Conservation (phyloP, 164 flowering plant genomes). For the Nymphaea colorata region DNA sequence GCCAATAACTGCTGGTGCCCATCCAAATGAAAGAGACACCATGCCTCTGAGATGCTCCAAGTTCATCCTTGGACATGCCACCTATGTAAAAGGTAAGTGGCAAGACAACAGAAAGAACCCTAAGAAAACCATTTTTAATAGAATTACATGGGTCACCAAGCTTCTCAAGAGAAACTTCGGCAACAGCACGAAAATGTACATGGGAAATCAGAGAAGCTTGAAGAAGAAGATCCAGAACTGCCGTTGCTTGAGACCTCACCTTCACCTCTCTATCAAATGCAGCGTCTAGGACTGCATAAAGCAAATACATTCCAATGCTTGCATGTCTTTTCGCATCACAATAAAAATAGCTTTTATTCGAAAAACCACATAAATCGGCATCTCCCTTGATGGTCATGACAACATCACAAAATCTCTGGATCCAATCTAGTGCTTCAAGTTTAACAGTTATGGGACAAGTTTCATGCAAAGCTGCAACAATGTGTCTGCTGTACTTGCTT, state of each 20-base stretch:
- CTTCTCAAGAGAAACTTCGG: conserved; percentile 61
- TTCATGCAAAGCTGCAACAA: conserved; percentile 43
- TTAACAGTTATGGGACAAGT: conserved; percentile 66
- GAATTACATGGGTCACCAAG: conserved; percentile 74
- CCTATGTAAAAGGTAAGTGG: conserved; percentile 43
- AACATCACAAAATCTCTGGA: conserved; percentile 41
- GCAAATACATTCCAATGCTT: conserved; percentile 22
- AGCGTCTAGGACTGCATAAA: conserved; percentile 46
- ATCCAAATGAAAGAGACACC: conserved; percentile 12
- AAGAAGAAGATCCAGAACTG: conserved; percentile 52
- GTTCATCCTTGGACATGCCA: conserved; percentile 45
- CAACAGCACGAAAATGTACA: conserved; percentile 33
- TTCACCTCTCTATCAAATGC: conserved; percentile 76
- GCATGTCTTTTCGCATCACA: conserved; percentile 23
- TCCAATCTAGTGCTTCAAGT: conserved; percentile 64
- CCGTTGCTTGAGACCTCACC: conserved; percentile 56
- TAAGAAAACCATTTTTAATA: conserved; percentile 42
- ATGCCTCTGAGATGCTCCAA: conserved; percentile 16
- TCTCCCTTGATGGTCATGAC: conserved; percentile 24
- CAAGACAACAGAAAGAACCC: conserved; percentile 47
- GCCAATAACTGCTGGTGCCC: conserved; percentile 30
- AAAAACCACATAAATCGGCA: conserved; percentile 4
- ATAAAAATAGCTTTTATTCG: conserved; percentile 8
- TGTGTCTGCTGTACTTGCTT: conserved; percentile 36
- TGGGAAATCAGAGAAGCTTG: conserved; percentile 61